Evolutionary conservation across 164 flowering plant genomes (phyloP).

Genomic region (Vitis riparia): DNA sequence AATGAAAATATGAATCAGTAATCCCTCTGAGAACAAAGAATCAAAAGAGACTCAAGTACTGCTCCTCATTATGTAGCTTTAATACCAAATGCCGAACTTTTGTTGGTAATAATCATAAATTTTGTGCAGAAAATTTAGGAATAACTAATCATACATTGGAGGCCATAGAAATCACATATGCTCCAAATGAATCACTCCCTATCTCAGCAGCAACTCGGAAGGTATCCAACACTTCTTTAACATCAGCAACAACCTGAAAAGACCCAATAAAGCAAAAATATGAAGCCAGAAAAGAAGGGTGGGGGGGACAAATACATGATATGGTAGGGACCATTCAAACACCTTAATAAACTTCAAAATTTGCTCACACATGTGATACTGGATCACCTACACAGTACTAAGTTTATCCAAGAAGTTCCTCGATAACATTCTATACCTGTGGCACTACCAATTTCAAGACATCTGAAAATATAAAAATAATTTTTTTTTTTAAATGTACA

Average conservation of each 20-base stretch:
- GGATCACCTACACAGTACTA: not conserved
- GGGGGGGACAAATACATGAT: not conserved
- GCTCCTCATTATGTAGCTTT: not conserved
- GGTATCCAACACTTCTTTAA: conserved; percentile 93
- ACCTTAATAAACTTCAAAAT: too few relatives aligned
- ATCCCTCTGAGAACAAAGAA: not conserved
- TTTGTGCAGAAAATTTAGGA: not conserved
- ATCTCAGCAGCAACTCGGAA: conserved; percentile 95
- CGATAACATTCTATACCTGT: not conserved
- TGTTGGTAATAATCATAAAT: not conserved
- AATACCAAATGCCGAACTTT: not conserved
- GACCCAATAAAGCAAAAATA: not conserved
- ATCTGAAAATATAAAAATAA: not conserved
- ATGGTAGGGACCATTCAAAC: not conserved
- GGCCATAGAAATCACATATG: conserved; percentile 98
- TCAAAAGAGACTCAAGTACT: not conserved
- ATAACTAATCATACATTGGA: conserved; percentile 58
- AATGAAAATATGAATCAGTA: too few relatives aligned
- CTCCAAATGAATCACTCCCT: conserved; percentile 93
- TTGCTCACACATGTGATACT: not conserved
- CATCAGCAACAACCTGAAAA: conserved; percentile 74
- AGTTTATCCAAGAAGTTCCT: not conserved
- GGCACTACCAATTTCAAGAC: not conserved
- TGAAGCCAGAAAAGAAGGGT: not conserved
- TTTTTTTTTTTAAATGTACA: too few relatives aligned